Evolutionary conservation across 176 grass and related monocot species (phyloP), one percentile per base, ranked within the genome.

Genomic region (Aegilops bicornis): DNA sequence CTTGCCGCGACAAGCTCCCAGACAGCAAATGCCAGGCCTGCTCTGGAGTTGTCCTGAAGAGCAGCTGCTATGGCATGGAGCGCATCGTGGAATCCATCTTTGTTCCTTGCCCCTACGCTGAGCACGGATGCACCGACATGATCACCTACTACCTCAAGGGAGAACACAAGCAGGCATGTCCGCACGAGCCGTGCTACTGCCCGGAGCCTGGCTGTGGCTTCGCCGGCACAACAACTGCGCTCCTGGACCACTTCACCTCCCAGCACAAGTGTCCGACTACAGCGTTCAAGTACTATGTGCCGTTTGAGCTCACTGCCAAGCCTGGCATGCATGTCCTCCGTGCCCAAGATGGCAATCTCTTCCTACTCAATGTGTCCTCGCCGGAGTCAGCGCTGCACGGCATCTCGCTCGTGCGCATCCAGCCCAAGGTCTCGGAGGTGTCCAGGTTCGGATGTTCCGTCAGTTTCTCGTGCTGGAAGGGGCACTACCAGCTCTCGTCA

Each of bases 331-430:
- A 6, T 33, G 0, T 86, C 12, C 77, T 86, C 19, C 13, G 10
- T 6, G 35, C 50, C 20, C 12, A 73, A 0, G 36, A 23, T 24
- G 60, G 60, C 54, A 22, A 23, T 4, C 7, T 73, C 54, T 86
- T 86, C 27, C 25, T 86, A 52, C 60, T 86, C 52, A 80, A 86
- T 14, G 29, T 80, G 54, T 37, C 22, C 36, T 10, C 12, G 0
- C 54, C 13, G 20, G 77, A 30, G n/a, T 25, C 10, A 13, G 33
- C 7, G 0, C 20, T 58, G 37, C 76, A 86, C 2, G 19, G 12
- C 36, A 24, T 80, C 77, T 86, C 77, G 35, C 85, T 86, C 15
- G 56, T 86, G 4, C 48, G 67, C 37, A 3, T 80, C 65, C 36
- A 50, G 77, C 37, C 66, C 42, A 67, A 80, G 8, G 39, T 27